Evolutionary conservation across 768 basidiomycete genomes (phyloP).

Genomic region (Rhodotorula paludigena): DNA sequence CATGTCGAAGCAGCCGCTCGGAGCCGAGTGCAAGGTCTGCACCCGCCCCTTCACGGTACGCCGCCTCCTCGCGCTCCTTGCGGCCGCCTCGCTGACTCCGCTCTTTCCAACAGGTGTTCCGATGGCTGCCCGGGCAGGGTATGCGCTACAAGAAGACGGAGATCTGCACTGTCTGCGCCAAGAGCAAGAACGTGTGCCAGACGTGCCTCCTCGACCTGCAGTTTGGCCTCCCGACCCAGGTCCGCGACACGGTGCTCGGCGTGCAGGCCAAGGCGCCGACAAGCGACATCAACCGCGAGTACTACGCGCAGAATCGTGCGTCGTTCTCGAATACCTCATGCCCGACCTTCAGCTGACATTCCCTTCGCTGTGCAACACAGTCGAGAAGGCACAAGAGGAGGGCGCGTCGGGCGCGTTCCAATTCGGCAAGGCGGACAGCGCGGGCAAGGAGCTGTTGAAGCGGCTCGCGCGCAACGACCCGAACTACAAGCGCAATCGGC

Average conservation of each 20-base stretch:
- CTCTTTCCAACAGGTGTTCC: constrained; percentile 80
- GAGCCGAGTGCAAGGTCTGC: constrained; percentile 93
- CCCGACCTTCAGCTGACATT: too few species aligned
- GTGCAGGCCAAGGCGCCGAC: constrained; percentile 73
- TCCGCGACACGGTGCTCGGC: constrained; percentile 88
- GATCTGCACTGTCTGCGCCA: constrained; percentile 93
- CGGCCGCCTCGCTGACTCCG: background rate
- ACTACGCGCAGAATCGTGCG: constrained; percentile 88
- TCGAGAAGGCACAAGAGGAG: constrained; percentile 31
- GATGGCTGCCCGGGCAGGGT: constrained; percentile 93
- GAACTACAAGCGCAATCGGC: constrained; percentile 91
- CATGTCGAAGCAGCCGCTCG: constrained; percentile 98
- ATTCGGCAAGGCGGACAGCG: constrained; percentile 43
- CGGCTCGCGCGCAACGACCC: constrained; percentile 77
- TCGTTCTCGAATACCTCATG: constrained; percentile 20
- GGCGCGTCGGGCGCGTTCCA: constrained; percentile 39
- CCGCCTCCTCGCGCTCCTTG: background rate
- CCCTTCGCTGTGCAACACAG: too few species aligned
- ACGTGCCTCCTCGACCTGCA: constrained; percentile 95
- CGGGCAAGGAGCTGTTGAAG: constrained; percentile 95
- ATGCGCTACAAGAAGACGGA: constrained; percentile 95
- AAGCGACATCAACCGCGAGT: constrained; percentile 95
- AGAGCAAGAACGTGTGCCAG: constrained; percentile 71
- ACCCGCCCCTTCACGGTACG: constrained; percentile 58
- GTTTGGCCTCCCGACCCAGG: constrained; percentile 92